These are phyloP conservation scores for Trichophyton verrucosum DNA, from an alignment of 2,329 filamentous ascomycete species.

Conservation along the genomic window DNA sequence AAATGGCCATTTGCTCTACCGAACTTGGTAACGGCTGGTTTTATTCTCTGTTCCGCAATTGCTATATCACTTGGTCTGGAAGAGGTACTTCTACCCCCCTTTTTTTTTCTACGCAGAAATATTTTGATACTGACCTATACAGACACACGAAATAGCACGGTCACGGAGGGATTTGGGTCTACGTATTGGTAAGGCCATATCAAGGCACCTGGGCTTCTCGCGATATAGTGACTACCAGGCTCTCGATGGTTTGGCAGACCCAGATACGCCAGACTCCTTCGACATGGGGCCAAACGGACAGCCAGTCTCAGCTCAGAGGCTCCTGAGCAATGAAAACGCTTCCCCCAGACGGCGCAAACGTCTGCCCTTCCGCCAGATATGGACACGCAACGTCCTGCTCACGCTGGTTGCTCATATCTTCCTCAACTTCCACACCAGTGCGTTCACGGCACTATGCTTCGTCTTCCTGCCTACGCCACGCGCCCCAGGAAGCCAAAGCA, in stretches of 20 bases:
- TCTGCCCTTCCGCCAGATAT: constrained; percentile 39
- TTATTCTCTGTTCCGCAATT: constrained; percentile 44
- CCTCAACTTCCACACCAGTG: constrained; percentile 60
- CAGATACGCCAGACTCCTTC: constrained; percentile 21
- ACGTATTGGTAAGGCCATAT: constrained; percentile 26
- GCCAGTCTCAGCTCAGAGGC: constrained; percentile 5
- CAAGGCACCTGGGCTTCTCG: constrained; percentile 18
- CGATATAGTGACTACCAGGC: constrained; percentile 24
- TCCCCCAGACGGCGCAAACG: constrained; percentile 28
- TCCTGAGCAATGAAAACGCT: neutral
- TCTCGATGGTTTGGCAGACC: constrained; percentile 18
- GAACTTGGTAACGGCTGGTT: constrained; percentile 52
- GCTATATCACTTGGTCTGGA: constrained; percentile 53
- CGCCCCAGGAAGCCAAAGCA: constrained; percentile 33
- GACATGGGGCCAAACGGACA: constrained; percentile 22
- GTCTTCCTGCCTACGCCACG: constrained; percentile 64
- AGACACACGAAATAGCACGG: constrained; percentile 29
- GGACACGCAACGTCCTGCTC: constrained; percentile 43
- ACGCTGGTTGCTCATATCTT: constrained; percentile 53
- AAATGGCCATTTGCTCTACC: constrained; percentile 58
- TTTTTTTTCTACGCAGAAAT: neutral
- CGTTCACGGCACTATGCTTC: constrained; percentile 65
- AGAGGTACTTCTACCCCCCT: constrained; percentile 36
- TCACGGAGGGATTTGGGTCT: constrained; percentile 32
- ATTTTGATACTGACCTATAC: neutral